Conservation (phyloP, 208 protist species). For the Acanthamoeba divionensis region DNA sequence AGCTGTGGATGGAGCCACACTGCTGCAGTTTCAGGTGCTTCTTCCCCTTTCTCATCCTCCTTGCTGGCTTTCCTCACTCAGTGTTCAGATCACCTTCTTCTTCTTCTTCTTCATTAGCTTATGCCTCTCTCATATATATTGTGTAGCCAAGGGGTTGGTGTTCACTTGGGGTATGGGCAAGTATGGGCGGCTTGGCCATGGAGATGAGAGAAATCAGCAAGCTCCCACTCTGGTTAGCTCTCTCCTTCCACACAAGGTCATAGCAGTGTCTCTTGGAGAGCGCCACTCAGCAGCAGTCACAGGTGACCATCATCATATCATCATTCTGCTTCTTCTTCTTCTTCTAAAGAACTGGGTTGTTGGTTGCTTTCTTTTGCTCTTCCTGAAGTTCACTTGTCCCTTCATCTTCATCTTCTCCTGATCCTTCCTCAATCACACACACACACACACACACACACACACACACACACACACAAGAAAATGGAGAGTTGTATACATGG, state of each 20-base stretch:
- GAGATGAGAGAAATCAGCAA: background rate
- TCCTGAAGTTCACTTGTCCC: background rate
- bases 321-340: background rate
- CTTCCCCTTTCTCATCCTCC: background rate
- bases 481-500: conserved; percentile 44
- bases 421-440: no score
- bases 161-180: conserved; percentile 42
- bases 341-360: background rate
- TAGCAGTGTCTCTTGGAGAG: conserved; percentile 1
- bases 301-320: background rate
- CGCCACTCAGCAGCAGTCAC: conserved; percentile 14
- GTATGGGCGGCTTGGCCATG: background rate
- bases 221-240: background rate
- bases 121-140: background rate
- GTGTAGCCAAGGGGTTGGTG: conserved; percentile 1
- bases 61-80: no score
- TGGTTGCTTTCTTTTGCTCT: background rate
- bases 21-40: background rate
- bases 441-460: no score
- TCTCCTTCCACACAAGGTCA: background rate
- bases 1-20: conserved; percentile 20
- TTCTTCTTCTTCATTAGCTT: background rate
- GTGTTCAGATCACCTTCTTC: no score
- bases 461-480: background rate
- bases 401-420: background rate